Percentiles rank a stretch among this genome's conserved stretches.
These are phyloP conservation scores for Leccinum ochraceum DNA, from an alignment of 768 basidiomycete genomes.

Conservation along the genomic window DNA sequence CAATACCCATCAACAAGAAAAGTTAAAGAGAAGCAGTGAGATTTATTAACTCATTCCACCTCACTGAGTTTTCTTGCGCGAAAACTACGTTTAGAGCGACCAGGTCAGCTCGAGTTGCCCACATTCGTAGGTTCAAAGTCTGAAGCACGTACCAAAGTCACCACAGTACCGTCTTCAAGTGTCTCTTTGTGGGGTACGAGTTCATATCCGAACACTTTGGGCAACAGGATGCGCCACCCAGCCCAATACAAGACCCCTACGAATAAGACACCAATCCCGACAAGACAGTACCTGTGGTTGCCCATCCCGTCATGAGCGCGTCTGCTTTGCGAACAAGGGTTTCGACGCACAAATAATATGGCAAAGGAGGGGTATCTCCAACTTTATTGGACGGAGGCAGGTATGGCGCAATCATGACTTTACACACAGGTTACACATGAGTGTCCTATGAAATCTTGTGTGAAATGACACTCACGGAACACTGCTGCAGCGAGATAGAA, in stretches of 20 bases:
- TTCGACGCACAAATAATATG: conserved; percentile 50
- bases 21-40: neutral
- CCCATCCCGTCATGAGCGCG: conserved; percentile 38
- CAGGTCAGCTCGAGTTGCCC: neutral
- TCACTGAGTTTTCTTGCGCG: neutral
- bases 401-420: conserved; percentile 59
- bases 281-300: conserved; percentile 48
- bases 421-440: neutral
- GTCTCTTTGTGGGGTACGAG: conserved; percentile 49
- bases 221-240: conserved; percentile 51
- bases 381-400: conserved; percentile 51
- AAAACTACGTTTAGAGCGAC: neutral
- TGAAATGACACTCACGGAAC: conserved; percentile 43
- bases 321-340: neutral
- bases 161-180: conserved; percentile 53
- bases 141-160: conserved; percentile 46
- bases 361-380: conserved; percentile 61
- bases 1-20: neutral
- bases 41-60: neutral
- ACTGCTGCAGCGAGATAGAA: conserved; percentile 54
- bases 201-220: conserved; percentile 48
- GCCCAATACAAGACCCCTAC: conserved; percentile 56
- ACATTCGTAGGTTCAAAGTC: neutral
- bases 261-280: conserved; percentile 51
- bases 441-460: conserved; percentile 6